phyloP scores from a whole-genome alignment of 768 basidiomycete species.

The Lentinula guzmanii region DNA sequence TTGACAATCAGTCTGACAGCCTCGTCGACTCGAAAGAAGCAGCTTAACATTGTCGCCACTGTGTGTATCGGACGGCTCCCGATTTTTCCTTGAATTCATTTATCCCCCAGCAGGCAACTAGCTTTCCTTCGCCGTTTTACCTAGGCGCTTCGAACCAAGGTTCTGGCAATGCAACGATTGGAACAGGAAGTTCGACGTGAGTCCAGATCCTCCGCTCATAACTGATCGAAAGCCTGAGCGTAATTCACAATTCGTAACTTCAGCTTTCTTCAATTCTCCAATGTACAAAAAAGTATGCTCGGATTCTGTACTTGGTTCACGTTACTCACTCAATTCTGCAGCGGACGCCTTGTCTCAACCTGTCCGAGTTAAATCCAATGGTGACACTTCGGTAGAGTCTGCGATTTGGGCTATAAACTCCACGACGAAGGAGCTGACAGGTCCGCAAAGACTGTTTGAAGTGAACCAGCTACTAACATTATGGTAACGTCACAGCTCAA shows the following conservation, averaged over 20 bases:
- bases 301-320: background rate
- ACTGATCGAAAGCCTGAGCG: background rate
- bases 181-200: background rate
- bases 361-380: conserved; percentile 9
- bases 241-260: background rate
- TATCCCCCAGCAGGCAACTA: conserved; percentile 25
- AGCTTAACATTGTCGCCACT: conserved; percentile 28
- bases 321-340: conserved; percentile 8
- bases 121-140: conserved; percentile 29
- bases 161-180: background rate
- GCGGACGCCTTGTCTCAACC: conserved; percentile 27
- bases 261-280: conserved; percentile 29
- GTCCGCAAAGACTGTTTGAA: conserved; percentile 15
- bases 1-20: conserved; percentile 26
- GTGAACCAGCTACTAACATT: background rate
- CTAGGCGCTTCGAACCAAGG: conserved; percentile 28
- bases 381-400: conserved; percentile 27
- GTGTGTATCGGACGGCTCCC: conserved; percentile 19
- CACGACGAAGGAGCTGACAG: conserved; percentile 30
- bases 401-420: conserved; percentile 40
- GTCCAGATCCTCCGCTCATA: background rate
- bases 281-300: conserved; percentile 29
- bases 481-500: conserved; percentile 24
- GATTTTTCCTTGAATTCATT: background rate
- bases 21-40: conserved; percentile 14